Evolutionary conservation across 164 flowering plant genomes (phyloP).

Genomic region (Stephania yunnanensis): DNA sequence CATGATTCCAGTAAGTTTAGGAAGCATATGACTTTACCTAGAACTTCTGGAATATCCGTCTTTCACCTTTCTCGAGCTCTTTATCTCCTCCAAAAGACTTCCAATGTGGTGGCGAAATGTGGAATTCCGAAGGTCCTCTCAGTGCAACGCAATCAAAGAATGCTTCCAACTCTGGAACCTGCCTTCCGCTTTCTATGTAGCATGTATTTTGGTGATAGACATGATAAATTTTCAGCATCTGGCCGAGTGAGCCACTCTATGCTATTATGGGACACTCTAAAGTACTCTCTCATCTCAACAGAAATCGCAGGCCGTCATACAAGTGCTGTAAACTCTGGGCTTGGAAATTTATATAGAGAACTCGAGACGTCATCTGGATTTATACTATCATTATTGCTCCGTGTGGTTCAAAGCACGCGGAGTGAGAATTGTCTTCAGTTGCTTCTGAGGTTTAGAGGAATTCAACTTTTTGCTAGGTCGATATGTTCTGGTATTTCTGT

Average conservation of each 20-base stretch:
- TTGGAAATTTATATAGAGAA: slow-evolving; percentile 49
- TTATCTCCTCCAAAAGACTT: slow-evolving; percentile 49
- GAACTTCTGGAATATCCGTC: slow-evolving; percentile 18
- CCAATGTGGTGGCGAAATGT: slow-evolving; percentile 37
- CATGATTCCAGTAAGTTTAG: slow-evolving; percentile 22
- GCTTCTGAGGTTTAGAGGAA: slow-evolving; percentile 65
- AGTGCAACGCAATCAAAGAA: slow-evolving; percentile 21
- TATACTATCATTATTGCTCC: slow-evolving; percentile 54
- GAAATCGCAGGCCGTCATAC: slow-evolving; percentile 69
- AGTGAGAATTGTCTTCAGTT: slow-evolving; percentile 42
- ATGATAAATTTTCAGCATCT: slow-evolving; percentile 34
- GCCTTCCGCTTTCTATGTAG: slow-evolving; percentile 39
- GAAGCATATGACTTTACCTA: slow-evolving; percentile 18
- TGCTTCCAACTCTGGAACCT: slow-evolving; percentile 39
- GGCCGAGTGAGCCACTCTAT: slow-evolving; percentile 47
- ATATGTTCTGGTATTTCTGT: slow-evolving; percentile 45
- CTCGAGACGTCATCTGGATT: slow-evolving; percentile 60
- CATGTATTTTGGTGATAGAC: slow-evolving; percentile 55
- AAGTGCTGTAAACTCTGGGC: slow-evolving; percentile 32
- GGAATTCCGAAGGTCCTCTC: slow-evolving; percentile 32
- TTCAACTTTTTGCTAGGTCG: slow-evolving; percentile 61
- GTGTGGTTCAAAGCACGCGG: slow-evolving; percentile 40
- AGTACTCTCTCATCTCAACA: slow-evolving; percentile 71
- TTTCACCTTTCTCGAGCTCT: slow-evolving; percentile 45
- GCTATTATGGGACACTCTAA: slow-evolving; percentile 85